Evolutionary conservation across 2,329 filamentous ascomycete genomes (phyloP), one percentile per base, ranked within the genome.

Genomic region (Paecilomyces sp.): DNA sequence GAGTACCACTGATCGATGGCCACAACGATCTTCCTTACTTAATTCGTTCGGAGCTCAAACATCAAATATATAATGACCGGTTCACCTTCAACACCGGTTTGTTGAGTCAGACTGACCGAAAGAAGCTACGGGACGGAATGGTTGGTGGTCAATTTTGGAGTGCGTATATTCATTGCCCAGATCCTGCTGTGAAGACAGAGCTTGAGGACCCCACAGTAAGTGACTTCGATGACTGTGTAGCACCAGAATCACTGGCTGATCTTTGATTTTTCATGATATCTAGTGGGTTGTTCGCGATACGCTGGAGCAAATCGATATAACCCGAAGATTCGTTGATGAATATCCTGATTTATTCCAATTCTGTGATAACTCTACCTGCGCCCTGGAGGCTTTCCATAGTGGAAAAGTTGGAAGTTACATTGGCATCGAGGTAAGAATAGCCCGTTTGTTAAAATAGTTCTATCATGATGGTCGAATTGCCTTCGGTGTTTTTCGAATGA

Each of bases 61-160:
- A 66, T 33, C 66, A 67, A 50, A 66, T 71, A 18, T 66, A 69
- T 55, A 58, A 66, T 60, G 60, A 57, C 7, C 57, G 36, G 8
- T 60, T 60, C 47, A 60, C 58, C 15, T 60, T 65, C 36, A 59
- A 64, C 22, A 61, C 63, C 47, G 60, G 63, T 1, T 57, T 67
- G 9, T 34, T 61, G 12, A 62, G 68, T 47, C 66, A 71, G 31
- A 70, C 65, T 1, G 69, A 71, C 57, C 53, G 71, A 11, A 54
- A 66, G 54, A 60, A 63, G 55, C 59, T 71, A 61, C 58, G 62
- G 7, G 28, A 66, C 55, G 70, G 70, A 7, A 62, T 59, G 30
- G 60, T 70, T 13, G 70, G 70, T 15, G 70, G 70, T 1, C 67
- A 69, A 36, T 71, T 71, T 54, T 71, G 70, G 70, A 63, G 58